phyloP scores from a whole-genome alignment of 148 eudicot genomes.

The Rhododendron molle region DNA sequence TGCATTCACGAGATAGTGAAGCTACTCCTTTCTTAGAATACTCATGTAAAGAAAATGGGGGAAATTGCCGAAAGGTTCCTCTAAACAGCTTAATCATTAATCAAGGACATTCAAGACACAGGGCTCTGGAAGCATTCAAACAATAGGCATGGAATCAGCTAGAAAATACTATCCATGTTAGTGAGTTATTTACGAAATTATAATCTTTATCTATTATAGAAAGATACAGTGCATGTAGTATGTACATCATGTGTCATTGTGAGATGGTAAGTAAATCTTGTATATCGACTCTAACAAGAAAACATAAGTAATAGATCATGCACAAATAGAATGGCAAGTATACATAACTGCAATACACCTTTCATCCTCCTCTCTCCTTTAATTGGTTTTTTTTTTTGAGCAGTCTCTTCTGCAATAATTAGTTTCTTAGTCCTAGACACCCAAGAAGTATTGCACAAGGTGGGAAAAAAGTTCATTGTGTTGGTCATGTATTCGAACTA shows the following conservation, averaged over 20 bases:
- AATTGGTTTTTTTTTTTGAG: no score
- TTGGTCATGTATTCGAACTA: neutral
- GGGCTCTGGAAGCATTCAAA: neutral
- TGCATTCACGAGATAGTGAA: neutral
- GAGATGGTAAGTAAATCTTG: neutral
- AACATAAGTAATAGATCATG: neutral
- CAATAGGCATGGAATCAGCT: neutral
- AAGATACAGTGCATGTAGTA: neutral
- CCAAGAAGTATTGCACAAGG: neutral
- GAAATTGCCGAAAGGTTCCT: neutral
- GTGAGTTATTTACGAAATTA: neutral
- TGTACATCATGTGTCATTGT: neutral
- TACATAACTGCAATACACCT: neutral
- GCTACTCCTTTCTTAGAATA: neutral
- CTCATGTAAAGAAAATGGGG: neutral
- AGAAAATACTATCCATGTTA: neutral
- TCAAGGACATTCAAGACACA: neutral
- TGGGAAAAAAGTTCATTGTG: neutral
- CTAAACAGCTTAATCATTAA: neutral
- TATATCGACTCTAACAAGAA: neutral
- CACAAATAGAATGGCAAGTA: neutral
- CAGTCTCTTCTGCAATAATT: neutral
- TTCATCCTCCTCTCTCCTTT: neutral
- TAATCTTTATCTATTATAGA: neutral
- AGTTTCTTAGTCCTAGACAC: neutral